phyloP scores from a whole-genome alignment of 208 protist species.

The Borovskyia barvae region DNA sequence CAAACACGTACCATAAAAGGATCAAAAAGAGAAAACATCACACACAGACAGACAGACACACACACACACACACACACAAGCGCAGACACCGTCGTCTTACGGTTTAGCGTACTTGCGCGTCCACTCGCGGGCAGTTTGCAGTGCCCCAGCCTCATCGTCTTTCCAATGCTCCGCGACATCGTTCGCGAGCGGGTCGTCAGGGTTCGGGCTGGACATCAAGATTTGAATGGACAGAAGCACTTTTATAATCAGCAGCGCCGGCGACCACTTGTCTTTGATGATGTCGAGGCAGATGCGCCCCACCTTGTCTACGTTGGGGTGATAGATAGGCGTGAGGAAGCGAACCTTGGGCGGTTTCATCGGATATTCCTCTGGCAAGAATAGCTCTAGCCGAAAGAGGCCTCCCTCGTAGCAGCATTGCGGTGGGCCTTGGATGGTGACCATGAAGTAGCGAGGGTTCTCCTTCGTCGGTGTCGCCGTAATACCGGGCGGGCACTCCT shows the following conservation, averaged over 20 bases:
- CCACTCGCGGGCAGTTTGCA: slow-evolving; percentile 78
- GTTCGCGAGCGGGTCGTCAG: slow-evolving; percentile 98
- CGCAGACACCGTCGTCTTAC: slow-evolving; percentile 17
- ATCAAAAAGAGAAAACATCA: neutral
- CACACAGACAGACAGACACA: neutral
- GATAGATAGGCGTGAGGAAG: slow-evolving; percentile 99
- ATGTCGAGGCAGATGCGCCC: slow-evolving; percentile 99
- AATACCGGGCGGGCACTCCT: slow-evolving; percentile 87
- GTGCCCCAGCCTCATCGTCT: slow-evolving; percentile 61
- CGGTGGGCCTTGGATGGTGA: slow-evolving; percentile 83
- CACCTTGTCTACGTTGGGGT: slow-evolving; percentile 99
- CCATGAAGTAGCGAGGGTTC: slow-evolving; percentile 89
- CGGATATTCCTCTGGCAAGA: slow-evolving; percentile 89
- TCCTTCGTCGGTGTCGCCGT: slow-evolving; percentile 70
- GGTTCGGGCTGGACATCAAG: slow-evolving; percentile 99
- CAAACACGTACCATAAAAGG: neutral
- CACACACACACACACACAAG: neutral
- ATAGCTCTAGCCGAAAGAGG: slow-evolving; percentile 84
- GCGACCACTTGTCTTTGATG: slow-evolving; percentile 99
- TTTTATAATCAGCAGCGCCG: slow-evolving; percentile 98
- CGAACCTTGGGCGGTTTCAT: slow-evolving; percentile 98
- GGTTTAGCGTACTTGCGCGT: slow-evolving; percentile 68
- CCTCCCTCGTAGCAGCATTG: slow-evolving; percentile 91
- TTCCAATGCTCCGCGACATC: slow-evolving; percentile 96
- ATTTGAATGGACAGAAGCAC: slow-evolving; percentile 99